Evolutionary conservation across 352 stramenopile genomes (phyloP).

Genomic region (Pythium volutum): DNA sequence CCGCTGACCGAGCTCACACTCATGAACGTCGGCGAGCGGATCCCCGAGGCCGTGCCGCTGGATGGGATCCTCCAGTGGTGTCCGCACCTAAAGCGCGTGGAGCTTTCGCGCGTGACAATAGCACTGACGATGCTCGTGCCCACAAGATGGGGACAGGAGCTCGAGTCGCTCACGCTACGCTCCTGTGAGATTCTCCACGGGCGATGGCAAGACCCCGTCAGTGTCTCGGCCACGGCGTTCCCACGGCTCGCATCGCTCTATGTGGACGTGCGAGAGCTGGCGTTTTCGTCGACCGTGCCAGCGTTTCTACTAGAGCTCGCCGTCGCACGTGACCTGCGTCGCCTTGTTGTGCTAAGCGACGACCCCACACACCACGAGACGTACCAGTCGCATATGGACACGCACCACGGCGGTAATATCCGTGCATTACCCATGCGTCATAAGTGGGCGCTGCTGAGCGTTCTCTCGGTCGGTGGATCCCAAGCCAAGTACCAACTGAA

Average conservation of each 20-base stretch:
- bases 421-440: background rate
- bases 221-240: background rate
- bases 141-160: background rate
- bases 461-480: background rate
- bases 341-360: background rate
- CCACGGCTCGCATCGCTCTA: background rate
- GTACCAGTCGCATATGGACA: background rate
- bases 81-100: background rate
- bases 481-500: background rate
- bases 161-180: conserved; percentile 1
- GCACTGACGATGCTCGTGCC: background rate
- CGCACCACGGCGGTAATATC: background rate
- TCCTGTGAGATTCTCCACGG: background rate
- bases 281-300: background rate
- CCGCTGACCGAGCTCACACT: conserved; percentile 2
- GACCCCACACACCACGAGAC: background rate
- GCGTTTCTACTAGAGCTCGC: background rate
- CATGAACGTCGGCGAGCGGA: background rate
- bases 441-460: background rate
- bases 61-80: background rate
- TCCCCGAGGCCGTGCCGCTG: background rate
- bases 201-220: no score
- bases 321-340: background rate
- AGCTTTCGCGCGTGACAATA: conserved; percentile 1
- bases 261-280: background rate